phyloP scores from a whole-genome alignment of 805 yeast species.

The Nematodospora valgi region DNA sequence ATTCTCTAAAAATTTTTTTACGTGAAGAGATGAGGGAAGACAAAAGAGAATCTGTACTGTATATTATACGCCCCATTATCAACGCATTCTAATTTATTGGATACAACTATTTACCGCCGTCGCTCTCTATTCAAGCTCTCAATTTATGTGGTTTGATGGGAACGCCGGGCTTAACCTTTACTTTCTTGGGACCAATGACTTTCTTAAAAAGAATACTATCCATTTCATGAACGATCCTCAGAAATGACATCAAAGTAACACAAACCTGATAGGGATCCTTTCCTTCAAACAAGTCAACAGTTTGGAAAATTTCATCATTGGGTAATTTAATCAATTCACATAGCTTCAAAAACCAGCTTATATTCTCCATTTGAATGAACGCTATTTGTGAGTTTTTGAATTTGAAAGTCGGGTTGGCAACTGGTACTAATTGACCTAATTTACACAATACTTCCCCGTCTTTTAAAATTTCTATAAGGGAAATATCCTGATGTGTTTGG shows the following conservation, averaged over 20 bases:
- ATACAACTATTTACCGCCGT: neutral
- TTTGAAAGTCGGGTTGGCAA: slow-evolving; percentile 35
- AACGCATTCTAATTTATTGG: slow-evolving; percentile 1
- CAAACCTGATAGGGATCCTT: slow-evolving; percentile 77
- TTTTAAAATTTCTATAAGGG: slow-evolving; percentile 53
- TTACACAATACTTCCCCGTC: slow-evolving; percentile 50
- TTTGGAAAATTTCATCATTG: slow-evolving; percentile 78
- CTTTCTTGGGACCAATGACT: slow-evolving; percentile 42
- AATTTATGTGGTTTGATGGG: slow-evolving; percentile 54
- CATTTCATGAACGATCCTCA: slow-evolving; percentile 58
- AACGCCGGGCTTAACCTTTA: slow-evolving; percentile 45
- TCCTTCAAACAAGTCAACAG: slow-evolving; percentile 68
- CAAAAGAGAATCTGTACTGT: too few species aligned
- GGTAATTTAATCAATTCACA: slow-evolving; percentile 68
- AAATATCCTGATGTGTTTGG: slow-evolving; percentile 16
- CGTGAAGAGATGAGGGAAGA: slow-evolving; percentile 2
- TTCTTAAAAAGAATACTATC: slow-evolving; percentile 21
- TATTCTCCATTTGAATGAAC: slow-evolving; percentile 79
- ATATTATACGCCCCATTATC: neutral
- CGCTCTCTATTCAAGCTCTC: slow-evolving; percentile 7
- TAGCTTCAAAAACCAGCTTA: slow-evolving; percentile 63
- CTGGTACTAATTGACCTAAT: slow-evolving; percentile 25
- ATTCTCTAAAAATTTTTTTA: too few species aligned
- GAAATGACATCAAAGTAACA: slow-evolving; percentile 69
- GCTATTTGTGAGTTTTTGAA: slow-evolving; percentile 69